Base-by-base conservation (phyloP, 2,329 filamentous ascomycete species). In the Trichoderma atrobrunneum region DNA sequence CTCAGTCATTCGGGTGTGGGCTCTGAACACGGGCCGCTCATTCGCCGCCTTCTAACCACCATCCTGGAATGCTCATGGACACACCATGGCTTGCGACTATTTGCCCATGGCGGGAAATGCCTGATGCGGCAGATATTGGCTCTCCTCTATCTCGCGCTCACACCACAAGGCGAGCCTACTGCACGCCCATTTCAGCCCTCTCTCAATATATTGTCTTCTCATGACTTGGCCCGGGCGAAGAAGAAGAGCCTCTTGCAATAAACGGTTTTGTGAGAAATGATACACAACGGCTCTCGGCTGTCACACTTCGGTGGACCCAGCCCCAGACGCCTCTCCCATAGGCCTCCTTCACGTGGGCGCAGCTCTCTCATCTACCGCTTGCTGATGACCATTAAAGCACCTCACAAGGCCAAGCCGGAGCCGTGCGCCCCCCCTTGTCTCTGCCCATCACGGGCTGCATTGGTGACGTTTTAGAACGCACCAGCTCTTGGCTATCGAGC, bases 391-490 rank as follows among this genome's bases (percentile, higher is more conserved):
- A 34, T 72, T 39, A 63, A 57, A 71, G 54, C 65, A 59, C 72
- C 74, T 77, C 75, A 77, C 77, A 76, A 76, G 77, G 77, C 76
- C 76, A 73, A 60, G 39, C 62, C 62, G 62, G 60, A 63, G 60
- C 60, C 60, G 34, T 63, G 34, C 28, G 73, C 28, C 57, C 28
- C 28, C 57, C 57, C 57, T 34, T 60, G 57, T 60, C 57, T 34
- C 30, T 51, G 56, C 28, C 59, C 28, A 70, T 56, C 59, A 72
- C 43, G 62, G 54, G 24, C 62, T 67, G 70, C 67, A 64, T 63
- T 71, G 68, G 68, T 71, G 68, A 71, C 68, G 66, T 70, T 62
- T 70, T 36, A 36, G 39, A 54, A 30, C 30, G 60, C 60, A 66
- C 28, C 51, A 54, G 63, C 26, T 51, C 24, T 48, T 51, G 24